Evolutionary conservation across 352 stramenopile species (phyloP).

Genomic region (Globisporangium yorkense): DNA sequence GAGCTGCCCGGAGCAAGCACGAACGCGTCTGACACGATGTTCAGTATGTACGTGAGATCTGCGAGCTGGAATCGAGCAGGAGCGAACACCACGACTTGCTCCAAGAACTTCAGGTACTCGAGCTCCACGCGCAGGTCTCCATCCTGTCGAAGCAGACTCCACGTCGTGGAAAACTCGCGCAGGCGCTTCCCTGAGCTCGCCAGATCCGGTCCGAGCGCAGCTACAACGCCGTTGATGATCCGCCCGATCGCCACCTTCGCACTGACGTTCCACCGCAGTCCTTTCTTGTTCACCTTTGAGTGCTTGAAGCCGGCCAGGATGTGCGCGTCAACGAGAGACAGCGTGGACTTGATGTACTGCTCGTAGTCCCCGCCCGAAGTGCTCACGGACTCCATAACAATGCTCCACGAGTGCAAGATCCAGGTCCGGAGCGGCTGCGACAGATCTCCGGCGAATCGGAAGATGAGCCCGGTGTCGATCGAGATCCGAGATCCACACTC

Average conservation of each 20-base stretch:
- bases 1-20: not conserved
- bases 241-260: constrained; percentile 50
- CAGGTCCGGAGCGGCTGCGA: constrained; percentile 75
- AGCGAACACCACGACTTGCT: constrained; percentile 81
- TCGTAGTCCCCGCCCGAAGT: constrained; percentile 75
- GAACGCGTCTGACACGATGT: constrained; percentile 45
- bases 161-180: constrained; percentile 66
- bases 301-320: constrained; percentile 69
- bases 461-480: constrained; percentile 72
- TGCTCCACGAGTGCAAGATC: constrained; percentile 81
- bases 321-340: constrained; percentile 69
- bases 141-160: constrained; percentile 62
- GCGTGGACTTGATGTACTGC: constrained; percentile 72
- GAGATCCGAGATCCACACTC: constrained; percentile 68
- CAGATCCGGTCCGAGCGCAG: constrained; percentile 55
- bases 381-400: constrained; percentile 76
- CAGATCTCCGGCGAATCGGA: constrained; percentile 57
- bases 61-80: constrained; percentile 45
- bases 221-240: constrained; percentile 68
- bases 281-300: constrained; percentile 58
- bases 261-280: constrained; percentile 39
- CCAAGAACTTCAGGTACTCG: constrained; percentile 74
- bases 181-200: constrained; percentile 31
- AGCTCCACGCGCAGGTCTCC: constrained; percentile 66
- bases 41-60: constrained; percentile 60